phyloP scores from a whole-genome alignment of 768 basidiomycete species.

The Phylloporus sp. region DNA sequence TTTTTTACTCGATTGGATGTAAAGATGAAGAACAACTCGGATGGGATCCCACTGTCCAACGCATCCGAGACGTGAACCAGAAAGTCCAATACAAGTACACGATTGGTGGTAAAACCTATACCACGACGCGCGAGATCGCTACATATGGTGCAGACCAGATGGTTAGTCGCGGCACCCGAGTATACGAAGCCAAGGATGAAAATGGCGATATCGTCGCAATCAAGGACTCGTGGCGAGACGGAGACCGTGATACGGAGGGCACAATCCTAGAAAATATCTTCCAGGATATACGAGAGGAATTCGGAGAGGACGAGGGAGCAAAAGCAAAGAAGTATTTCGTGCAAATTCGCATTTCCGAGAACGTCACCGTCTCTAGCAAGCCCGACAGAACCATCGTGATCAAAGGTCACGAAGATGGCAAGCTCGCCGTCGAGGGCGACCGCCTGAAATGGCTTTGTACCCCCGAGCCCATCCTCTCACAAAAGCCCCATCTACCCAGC shows the following conservation, averaged over 20 bases:
- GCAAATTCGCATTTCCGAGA: not conserved
- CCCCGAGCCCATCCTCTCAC: not conserved
- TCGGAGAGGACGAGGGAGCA: not conserved
- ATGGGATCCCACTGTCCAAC: slow-evolving; percentile 8
- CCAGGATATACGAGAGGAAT: not conserved
- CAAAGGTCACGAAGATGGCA: too few relatives aligned
- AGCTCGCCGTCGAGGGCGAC: not conserved
- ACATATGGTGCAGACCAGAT: slow-evolving; percentile 1
- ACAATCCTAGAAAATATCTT: not conserved
- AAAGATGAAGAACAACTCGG: not conserved
- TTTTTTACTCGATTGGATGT: slow-evolving; percentile 5
- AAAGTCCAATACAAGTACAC: not conserved
- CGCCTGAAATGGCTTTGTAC: not conserved
- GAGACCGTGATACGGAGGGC: not conserved
- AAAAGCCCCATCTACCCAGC: not conserved
- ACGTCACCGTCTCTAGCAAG: not conserved
- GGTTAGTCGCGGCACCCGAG: not conserved
- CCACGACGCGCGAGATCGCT: not conserved
- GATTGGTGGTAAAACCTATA: not conserved
- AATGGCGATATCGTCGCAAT: not conserved
- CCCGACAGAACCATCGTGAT: not conserved
- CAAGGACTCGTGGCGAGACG: slow-evolving; percentile 12
- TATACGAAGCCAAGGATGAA: slow-evolving; percentile 3
- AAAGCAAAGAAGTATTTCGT: not conserved
- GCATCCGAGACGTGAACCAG: not conserved